These are phyloP conservation scores for Eleusine indica DNA, from an alignment of 176 grass and related monocot genomes.

Conservation along the genomic window DNA sequence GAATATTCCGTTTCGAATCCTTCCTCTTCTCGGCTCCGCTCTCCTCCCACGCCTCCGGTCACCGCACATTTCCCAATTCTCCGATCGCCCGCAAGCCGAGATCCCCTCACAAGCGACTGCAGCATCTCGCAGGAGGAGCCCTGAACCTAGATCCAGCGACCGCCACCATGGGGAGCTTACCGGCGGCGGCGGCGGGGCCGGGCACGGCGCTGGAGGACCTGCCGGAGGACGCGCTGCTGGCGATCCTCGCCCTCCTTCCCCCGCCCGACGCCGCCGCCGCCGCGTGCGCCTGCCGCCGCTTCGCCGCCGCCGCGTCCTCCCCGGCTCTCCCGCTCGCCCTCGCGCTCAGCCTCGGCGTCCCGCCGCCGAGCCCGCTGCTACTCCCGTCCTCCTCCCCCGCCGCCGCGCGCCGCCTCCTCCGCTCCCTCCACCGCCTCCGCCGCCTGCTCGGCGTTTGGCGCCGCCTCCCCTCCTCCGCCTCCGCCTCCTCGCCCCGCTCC, in stretches of 20 bases:
- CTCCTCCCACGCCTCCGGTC: conserved; percentile 34
- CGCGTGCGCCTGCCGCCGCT: conserved; percentile 43
- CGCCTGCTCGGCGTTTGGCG: conserved; percentile 65
- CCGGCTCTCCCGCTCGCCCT: conserved; percentile 48
- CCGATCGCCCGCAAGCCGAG: neutral
- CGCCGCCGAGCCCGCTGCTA: conserved; percentile 6
- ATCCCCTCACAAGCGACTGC: neutral
- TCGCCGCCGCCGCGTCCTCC: conserved; percentile 48
- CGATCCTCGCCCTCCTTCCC: conserved; percentile 51
- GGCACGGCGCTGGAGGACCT: conserved; percentile 48
- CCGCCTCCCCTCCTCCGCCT: conserved; percentile 35
- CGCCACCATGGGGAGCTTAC: conserved; percentile 32
- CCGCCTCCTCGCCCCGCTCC: neutral
- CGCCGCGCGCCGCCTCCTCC: conserved; percentile 33
- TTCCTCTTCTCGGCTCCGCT: neutral
- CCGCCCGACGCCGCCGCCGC: conserved; percentile 47
- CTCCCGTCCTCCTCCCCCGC: conserved; percentile 17
- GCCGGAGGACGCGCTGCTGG: conserved; percentile 58
- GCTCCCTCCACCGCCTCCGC: conserved; percentile 46
- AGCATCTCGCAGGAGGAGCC: no score
- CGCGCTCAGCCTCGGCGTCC: conserved; percentile 48
- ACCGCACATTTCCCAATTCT: conserved; percentile 27
- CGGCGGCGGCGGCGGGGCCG: conserved; percentile 5
- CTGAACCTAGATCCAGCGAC: neutral
- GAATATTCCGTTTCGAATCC: conserved; percentile 35